Base-by-base conservation (phyloP, 2,329 filamentous ascomycete species). In the Aulographum hederae region DNA sequence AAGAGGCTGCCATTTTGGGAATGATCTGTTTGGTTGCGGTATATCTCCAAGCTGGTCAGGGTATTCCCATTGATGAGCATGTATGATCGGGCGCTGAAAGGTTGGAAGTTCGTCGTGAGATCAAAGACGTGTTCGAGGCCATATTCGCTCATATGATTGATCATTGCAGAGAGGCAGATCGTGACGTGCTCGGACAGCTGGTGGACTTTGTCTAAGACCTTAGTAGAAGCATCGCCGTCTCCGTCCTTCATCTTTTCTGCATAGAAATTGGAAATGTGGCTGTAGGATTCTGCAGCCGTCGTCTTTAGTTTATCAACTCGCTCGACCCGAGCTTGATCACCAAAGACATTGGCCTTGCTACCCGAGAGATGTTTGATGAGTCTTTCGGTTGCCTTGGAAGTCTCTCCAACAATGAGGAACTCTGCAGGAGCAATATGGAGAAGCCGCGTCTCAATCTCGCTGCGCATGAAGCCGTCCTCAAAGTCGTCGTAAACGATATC, bases 1-100 rank as follows among this genome's bases (percentile, higher is more conserved):
- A 95, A 85, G 4, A 98, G 61, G 50, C 85, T 94, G 3, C 89
- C 89, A 44, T 78, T 85, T 36, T 78, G 71, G 0, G 71, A 68
- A 44, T 85, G 70, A 46, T 95, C 85, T 0, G 86, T 95, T 44
- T 84, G 73, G 41, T 98, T 98, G 37, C 85, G 78, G 48, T 94
- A 98, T 2, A 98, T 82, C 50, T 98, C 89, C 10, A 98, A 65
- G 44, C 82, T 93, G 30, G 82, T 86, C 23, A 98, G 59, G 0
- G 86, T 94, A 33, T 93, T 98, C 28, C 86, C 89, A 47, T 91
- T 94, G 37, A 98, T 61, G 3, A 95, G 63, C 89, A 98, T 95
- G 47, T 95, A 85, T 11, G 86, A 85, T 23, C 85, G 67, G 5
- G 85, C 81, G 43, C 80, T 93, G 56, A 98, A 98, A 2, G 84